phyloP scores from a whole-genome alignment of 495 filamentous ascomycete genomes.

The Talaromyces thailandensis region DNA sequence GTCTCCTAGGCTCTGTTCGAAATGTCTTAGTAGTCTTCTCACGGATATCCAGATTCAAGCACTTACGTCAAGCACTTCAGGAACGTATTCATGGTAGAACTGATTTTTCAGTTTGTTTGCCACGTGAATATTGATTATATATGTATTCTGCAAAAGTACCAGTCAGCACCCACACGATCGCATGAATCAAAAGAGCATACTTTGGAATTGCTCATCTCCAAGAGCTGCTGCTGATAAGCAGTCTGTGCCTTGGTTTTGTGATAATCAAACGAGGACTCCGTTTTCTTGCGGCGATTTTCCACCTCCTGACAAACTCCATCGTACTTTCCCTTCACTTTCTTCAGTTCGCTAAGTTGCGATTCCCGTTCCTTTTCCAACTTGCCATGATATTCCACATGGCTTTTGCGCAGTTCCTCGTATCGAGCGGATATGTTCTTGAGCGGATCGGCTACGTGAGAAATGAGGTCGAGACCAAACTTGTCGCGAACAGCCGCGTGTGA shows the following conservation, averaged over 20 bases:
- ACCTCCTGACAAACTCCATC: slow-evolving; percentile 91
- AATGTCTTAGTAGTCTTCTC: slow-evolving; percentile 4
- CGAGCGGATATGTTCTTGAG: slow-evolving; percentile 59
- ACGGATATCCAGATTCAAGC: background rate
- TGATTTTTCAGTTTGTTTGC: slow-evolving; percentile 94
- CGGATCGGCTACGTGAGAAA: slow-evolving; percentile 74
- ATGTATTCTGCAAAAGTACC: slow-evolving; percentile 69
- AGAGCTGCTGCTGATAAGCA: slow-evolving; percentile 79
- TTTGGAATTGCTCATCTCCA: slow-evolving; percentile 95
- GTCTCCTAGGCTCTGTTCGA: slow-evolving; percentile 62
- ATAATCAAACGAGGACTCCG: slow-evolving; percentile 81
- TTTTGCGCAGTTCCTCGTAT: slow-evolving; percentile 91
- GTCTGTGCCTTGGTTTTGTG: slow-evolving; percentile 74
- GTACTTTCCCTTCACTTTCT: slow-evolving; percentile 88
- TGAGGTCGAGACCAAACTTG: slow-evolving; percentile 62
- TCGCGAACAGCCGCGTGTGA: slow-evolving; percentile 85
- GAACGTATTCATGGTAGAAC: slow-evolving; percentile 95
- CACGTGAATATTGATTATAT: slow-evolving; percentile 88
- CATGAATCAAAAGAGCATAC: slow-evolving; percentile 20
- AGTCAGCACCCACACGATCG: slow-evolving; percentile 7
- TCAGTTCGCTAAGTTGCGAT: slow-evolving; percentile 68
- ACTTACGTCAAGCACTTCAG: slow-evolving; percentile 82
- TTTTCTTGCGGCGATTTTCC: slow-evolving; percentile 88
- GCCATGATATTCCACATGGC: slow-evolving; percentile 75
- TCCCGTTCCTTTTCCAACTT: slow-evolving; percentile 90